phyloP scores from a whole-genome alignment of 2,329 filamentous ascomycete genomes.

The Botrytis medusae region DNA sequence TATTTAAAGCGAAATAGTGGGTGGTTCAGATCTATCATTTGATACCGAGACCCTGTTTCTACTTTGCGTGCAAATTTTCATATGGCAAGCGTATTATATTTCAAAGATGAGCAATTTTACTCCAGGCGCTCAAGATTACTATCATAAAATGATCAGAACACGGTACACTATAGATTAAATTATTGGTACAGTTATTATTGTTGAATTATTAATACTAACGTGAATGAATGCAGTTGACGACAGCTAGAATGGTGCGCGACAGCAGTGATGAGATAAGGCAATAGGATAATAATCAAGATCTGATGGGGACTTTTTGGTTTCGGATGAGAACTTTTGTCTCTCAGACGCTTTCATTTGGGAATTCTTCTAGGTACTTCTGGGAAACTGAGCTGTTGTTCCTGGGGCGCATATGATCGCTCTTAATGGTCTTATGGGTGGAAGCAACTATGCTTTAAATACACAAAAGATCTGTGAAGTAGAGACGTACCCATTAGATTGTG shows the following conservation, averaged over 20 bases:
- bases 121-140: too few relatives aligned
- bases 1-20: not conserved
- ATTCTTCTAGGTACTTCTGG: too few relatives aligned
- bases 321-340: not conserved
- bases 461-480: not conserved
- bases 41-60: not conserved
- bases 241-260: not conserved
- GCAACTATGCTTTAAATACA: accelerated
- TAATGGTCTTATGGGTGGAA: too few relatives aligned
- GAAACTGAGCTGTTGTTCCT: not conserved
- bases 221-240: not conserved
- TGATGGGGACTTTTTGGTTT: not conserved
- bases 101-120: not conserved
- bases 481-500: not conserved
- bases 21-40: not conserved
- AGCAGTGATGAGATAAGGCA: accelerated
- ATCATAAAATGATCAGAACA: not conserved
- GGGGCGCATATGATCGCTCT: too few relatives aligned
- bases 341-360: not conserved
- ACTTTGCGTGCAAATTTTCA: not conserved
- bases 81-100: not conserved
- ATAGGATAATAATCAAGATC: too few relatives aligned
- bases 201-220: not conserved
- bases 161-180: not conserved
- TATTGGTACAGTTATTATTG: not conserved